Percentiles rank a stretch among this genome's conserved stretches.
Evolutionary conservation across 768 basidiomycete genomes (phyloP).

Genomic region (Inosperma sp.): DNA sequence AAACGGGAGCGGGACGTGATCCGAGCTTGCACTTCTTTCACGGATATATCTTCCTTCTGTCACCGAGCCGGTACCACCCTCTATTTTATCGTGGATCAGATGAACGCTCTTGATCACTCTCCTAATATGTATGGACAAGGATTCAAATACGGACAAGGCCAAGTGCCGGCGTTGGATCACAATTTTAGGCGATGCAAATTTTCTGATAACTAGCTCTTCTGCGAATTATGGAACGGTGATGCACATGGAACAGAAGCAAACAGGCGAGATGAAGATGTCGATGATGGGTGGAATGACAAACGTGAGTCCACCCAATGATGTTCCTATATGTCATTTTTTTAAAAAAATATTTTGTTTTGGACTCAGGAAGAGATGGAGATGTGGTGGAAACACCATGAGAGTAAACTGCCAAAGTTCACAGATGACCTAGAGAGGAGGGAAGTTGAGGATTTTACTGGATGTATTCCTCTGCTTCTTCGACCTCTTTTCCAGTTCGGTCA

Average conservation of each 20-base stretch:
- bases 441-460: background rate
- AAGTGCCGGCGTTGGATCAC: background rate
- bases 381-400: background rate
- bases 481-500: background rate
- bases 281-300: background rate
- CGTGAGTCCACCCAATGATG: background rate
- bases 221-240: background rate
- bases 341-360: too few species aligned
- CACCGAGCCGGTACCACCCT: background rate
- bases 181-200: background rate
- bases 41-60: background rate
- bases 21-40: background rate
- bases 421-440: background rate
- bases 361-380: constrained; percentile 1
- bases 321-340: background rate
- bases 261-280: background rate
- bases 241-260: background rate
- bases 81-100: background rate
- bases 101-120: background rate
- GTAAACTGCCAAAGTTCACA: background rate
- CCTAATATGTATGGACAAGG: background rate
- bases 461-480: constrained; percentile 3
- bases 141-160: background rate
- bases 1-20: background rate
- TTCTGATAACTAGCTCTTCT: background rate